These are phyloP conservation scores for Wickerhamomyces sp. DNA, from an alignment of 1,139 yeast genomes.

Conservation along the genomic window DNA sequence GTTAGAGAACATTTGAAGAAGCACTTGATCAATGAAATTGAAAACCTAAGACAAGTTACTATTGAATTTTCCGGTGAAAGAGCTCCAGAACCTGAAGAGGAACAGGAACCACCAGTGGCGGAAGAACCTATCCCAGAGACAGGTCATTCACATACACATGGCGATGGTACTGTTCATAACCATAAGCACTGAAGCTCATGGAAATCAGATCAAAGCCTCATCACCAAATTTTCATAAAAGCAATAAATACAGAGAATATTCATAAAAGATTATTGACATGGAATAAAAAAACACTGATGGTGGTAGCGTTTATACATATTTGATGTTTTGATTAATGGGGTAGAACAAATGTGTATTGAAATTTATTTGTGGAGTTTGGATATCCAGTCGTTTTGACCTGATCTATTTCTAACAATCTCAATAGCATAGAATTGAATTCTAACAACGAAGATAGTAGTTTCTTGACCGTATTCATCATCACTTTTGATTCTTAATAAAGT, in stretches of 20 bases:
- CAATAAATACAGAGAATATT: background rate
- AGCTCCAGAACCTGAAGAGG: constrained; percentile 21
- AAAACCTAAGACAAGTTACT: constrained; percentile 28
- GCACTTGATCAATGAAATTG: constrained; percentile 21
- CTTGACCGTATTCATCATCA: constrained; percentile 72
- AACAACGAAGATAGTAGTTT: constrained; percentile 83
- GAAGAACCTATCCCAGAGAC: constrained; percentile 12
- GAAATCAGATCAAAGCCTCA: background rate
- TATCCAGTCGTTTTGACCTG: constrained; percentile 92
- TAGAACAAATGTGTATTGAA: too few relatives aligned
- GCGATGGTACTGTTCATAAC: constrained; percentile 22
- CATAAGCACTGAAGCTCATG: constrained; percentile 8
- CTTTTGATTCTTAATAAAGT: constrained; percentile 76
- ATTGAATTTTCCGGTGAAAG: constrained; percentile 31
- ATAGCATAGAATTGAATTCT: constrained; percentile 92
- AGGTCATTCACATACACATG: constrained; percentile 20
- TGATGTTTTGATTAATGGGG: too few relatives aligned
- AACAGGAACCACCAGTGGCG: constrained; percentile 11
- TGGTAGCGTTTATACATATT: too few relatives aligned
- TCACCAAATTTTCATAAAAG: background rate
- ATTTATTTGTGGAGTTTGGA: constrained; percentile 22
- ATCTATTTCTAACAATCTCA: constrained; percentile 89
- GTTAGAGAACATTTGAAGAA: constrained; percentile 32
- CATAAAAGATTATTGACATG: background rate
- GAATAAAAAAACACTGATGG: too few relatives aligned